Evolutionary conservation across 2,329 filamentous ascomycete genomes (phyloP).

Genomic region (Colletotrichum sp.): DNA sequence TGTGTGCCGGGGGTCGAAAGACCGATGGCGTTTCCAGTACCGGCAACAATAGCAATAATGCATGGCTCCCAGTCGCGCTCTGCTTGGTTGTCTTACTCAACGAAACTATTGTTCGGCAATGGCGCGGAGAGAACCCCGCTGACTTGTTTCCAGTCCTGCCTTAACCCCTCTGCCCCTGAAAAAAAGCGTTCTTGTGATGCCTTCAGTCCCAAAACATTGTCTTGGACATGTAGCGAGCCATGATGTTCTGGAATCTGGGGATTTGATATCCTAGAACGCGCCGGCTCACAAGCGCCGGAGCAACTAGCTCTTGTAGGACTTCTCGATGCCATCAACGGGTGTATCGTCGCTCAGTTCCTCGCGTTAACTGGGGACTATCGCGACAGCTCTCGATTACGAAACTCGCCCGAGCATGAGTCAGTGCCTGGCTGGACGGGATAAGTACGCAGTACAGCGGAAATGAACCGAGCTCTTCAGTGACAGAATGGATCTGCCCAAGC

Average conservation of each 20-base stretch:
- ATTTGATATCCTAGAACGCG: neutral
- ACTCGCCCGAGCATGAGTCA: slow-evolving; percentile 5
- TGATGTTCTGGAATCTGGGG: neutral
- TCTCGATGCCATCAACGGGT: neutral
- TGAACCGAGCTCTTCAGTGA: slow-evolving; percentile 17
- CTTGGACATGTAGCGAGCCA: neutral
- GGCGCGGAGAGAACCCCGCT: slow-evolving; percentile 14
- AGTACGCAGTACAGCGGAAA: slow-evolving; percentile 7
- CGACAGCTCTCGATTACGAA: slow-evolving; percentile 1
- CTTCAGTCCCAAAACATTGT: neutral
- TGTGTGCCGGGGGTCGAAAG: neutral
- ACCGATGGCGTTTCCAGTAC: neutral
- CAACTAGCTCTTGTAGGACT: neutral
- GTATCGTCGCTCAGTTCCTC: slow-evolving; percentile 9
- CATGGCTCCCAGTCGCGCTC: neutral
- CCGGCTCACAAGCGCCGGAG: neutral
- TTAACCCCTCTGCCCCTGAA: neutral
- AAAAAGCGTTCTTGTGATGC: neutral
- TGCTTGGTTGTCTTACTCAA: neutral
- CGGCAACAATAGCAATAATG: neutral
- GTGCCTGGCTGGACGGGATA: neutral
- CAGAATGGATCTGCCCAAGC: slow-evolving; percentile 16
- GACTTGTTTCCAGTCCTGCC: neutral
- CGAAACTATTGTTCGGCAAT: neutral
- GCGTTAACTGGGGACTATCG: neutral